These are phyloP conservation scores for Calonectria honghensis DNA, from an alignment of 2,329 filamentous ascomycete species.

Conservation along the genomic window DNA sequence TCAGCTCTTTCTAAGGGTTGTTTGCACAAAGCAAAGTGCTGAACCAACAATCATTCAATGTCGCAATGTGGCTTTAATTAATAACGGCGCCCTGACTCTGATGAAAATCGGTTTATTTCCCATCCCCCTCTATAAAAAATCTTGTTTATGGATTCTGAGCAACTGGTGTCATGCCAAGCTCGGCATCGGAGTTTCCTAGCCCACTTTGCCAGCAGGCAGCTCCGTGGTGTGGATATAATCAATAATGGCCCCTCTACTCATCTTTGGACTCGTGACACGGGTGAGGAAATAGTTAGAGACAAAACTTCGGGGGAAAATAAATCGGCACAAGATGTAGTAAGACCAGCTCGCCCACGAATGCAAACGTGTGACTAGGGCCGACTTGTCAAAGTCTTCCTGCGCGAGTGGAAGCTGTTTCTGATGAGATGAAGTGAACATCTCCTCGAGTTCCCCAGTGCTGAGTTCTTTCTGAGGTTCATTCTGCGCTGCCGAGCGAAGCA, in stretches of 20 bases:
- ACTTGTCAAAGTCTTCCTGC: slow-evolving; percentile 41
- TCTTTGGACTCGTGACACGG: slow-evolving; percentile 37
- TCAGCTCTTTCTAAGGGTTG: too few species aligned
- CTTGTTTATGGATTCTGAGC: too few species aligned
- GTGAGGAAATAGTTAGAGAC: slow-evolving; percentile 32
- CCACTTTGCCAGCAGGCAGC: slow-evolving; percentile 25
- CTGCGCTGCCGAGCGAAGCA: slow-evolving; percentile 17
- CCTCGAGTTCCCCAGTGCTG: slow-evolving; percentile 22
- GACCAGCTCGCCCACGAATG: slow-evolving; percentile 54
- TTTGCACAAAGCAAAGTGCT: too few species aligned
- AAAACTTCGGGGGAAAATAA: slow-evolving; percentile 40
- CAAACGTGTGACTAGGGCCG: slow-evolving; percentile 47
- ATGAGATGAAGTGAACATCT: slow-evolving; percentile 48
- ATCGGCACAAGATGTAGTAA: slow-evolving; percentile 52
- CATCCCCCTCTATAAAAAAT: too few species aligned
- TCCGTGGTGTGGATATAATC: slow-evolving; percentile 43
- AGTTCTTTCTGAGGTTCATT: not conserved
- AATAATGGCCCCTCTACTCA: slow-evolving; percentile 44
- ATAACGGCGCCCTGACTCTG: too few species aligned
- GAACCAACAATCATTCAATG: too few species aligned
- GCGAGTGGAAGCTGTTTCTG: slow-evolving; percentile 41
- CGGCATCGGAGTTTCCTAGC: slow-evolving; percentile 32
- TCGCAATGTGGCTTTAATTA: too few species aligned
- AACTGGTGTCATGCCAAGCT: too few species aligned
- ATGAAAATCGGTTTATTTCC: too few species aligned